Evolutionary conservation across 306 rosid genomes (phyloP), one percentile per base, ranked within the genome.

Genomic region (Pterocarpus macrocarpus): DNA sequence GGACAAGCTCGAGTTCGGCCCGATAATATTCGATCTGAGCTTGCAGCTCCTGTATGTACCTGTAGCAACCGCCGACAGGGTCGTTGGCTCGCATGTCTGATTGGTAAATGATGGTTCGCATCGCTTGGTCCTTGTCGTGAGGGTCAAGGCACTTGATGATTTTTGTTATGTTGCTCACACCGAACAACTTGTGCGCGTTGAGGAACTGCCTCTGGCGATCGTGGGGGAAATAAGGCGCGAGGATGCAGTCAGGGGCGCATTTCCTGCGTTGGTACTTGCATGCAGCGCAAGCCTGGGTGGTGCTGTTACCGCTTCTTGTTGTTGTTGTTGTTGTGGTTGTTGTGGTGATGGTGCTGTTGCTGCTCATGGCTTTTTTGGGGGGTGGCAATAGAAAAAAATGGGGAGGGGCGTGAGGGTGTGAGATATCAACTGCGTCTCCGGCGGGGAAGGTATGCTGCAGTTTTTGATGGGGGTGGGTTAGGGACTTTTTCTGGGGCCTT

Each of bases 241-340:
- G 88, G 28, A 89, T 73, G 87, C 99, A 95, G 53, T 95, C 98
- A 1, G 99, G 88, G 0, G 97, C 93, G 68, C 99, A 95, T 81
- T 93, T 93, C 22, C 93, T 85, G 14, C 98, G 98, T 64, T 89
- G 99, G 90, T 91, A 90, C n/a, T 90, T 93, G 44, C 99, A 95
- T 0, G 97, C 94, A 41, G 98, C 99, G 52, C 99, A 95, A 43
- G 99, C 99, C 72, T 95, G 98, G 56, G 91, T 61, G 59, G 90
- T 92, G 80, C 73, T 86, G 89, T 76, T 85, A 10, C 87, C 89
- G 70, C 69, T 78, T 69, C 87, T 80, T 69, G 64, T 35, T 56
- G 63, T 53, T 53, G 55, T 17, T 15, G 77, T 90, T 73, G 81
- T 76, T n/a, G 80, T 50, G 79, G 41, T 41, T 76, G 66, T 30